Evolutionary conservation across 352 stramenopile genomes (phyloP).

Genomic region (Ophiocytium majus): DNA sequence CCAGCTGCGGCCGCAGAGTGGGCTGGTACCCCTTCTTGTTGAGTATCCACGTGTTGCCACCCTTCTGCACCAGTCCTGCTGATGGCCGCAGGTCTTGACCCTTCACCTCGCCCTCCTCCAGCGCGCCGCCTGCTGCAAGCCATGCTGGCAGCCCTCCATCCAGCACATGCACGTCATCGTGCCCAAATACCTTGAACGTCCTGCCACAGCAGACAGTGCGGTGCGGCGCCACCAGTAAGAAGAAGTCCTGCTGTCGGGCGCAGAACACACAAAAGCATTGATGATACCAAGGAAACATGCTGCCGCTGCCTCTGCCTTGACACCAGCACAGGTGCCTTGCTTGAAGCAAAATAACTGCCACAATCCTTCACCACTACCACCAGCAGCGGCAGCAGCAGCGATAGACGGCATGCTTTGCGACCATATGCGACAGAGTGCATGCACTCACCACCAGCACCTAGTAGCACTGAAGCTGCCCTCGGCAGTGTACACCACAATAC

Average conservation of each 20-base stretch:
- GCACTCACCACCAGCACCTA: slow-evolving; percentile 57
- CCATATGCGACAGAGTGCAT: no score
- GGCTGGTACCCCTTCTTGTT: slow-evolving; percentile 51
- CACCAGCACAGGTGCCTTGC: no score
- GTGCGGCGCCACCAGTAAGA: background rate
- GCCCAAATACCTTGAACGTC: slow-evolving; percentile 26
- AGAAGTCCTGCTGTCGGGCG: background rate
- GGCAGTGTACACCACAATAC: slow-evolving; percentile 56
- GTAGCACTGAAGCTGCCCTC: slow-evolving; percentile 55
- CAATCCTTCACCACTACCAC: background rate
- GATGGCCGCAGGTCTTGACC: slow-evolving; percentile 37
- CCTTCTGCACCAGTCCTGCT: slow-evolving; percentile 48
- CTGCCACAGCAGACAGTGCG: background rate
- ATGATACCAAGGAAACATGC: no score
- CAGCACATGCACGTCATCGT: slow-evolving; percentile 65
- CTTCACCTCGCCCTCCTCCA: slow-evolving; percentile 45
- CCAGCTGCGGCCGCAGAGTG: slow-evolving; percentile 46
- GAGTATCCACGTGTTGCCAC: slow-evolving; percentile 53
- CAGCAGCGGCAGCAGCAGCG: background rate
- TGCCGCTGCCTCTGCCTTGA: no score
- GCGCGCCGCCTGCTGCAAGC: slow-evolving; percentile 36
- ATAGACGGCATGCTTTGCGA: slow-evolving; percentile 28
- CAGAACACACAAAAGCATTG: no score
- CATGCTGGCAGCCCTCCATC: slow-evolving; percentile 67
- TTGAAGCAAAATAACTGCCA: slow-evolving; percentile 2